Percentiles rank a stretch among this genome's conserved stretches.
phyloP scores from a whole-genome alignment of 768 basidiomycete species.

The Podaxis sp. region DNA sequence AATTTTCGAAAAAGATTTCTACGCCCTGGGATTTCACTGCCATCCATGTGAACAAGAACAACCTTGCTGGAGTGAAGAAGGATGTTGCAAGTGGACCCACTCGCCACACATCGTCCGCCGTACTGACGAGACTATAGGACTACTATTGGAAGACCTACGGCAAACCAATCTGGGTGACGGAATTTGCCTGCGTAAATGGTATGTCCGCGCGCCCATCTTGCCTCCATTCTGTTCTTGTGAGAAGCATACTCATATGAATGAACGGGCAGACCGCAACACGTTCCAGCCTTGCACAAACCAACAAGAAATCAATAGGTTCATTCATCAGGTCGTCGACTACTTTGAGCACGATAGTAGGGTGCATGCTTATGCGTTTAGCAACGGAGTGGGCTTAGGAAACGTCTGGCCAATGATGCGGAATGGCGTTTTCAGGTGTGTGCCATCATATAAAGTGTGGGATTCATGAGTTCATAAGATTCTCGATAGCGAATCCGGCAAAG shows the following conservation, averaged over 20 bases:
- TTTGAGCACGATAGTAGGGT: constrained; percentile 35
- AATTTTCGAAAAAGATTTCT: constrained; percentile 35
- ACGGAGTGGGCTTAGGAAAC: constrained; percentile 43
- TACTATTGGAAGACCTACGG: constrained; percentile 39
- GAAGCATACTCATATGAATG: background rate
- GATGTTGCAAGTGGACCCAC: constrained; percentile 33
- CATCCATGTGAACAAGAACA: constrained; percentile 50
- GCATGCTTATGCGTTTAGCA: constrained; percentile 46
- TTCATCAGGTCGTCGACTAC: constrained; percentile 36
- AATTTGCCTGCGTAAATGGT: constrained; percentile 50
- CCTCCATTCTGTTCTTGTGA: background rate
- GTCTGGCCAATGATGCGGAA: constrained; percentile 44
- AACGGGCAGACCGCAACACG: constrained; percentile 30
- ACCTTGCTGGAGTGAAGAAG: constrained; percentile 38
- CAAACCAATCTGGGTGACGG: constrained; percentile 48
- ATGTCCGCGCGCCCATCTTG: constrained; percentile 2
- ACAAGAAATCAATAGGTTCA: constrained; percentile 38
- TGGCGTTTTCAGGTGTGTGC: constrained; percentile 32
- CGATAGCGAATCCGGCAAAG: constrained; percentile 37
- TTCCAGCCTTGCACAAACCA: constrained; percentile 46
- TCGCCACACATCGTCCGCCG: background rate
- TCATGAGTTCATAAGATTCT: background rate
- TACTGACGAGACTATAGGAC: constrained; percentile 25
- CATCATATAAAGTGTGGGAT: background rate
- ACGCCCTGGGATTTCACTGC: constrained; percentile 45